Percentiles rank a stretch among this genome's conserved stretches.
These are phyloP conservation scores for Conringia planisiliqua DNA, from an alignment of 345 rosid genomes.

Conservation along the genomic window DNA sequence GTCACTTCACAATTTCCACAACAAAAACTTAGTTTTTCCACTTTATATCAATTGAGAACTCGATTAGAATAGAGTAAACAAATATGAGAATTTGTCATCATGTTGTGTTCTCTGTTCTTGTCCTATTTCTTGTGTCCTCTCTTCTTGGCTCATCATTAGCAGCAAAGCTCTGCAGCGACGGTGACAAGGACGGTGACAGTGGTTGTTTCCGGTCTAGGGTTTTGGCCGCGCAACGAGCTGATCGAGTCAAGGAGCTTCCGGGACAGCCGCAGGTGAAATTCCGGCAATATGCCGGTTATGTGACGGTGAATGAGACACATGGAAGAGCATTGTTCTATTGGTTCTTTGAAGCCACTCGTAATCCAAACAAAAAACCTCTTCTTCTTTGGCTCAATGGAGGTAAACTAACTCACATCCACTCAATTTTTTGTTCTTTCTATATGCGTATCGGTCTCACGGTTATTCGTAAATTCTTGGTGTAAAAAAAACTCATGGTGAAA, in stretches of 20 bases:
- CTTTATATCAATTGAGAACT: neutral
- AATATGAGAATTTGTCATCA: conserved; percentile 15
- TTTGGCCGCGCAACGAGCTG: conserved; percentile 49
- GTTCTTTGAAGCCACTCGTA: conserved; percentile 62
- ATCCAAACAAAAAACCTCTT: conserved; percentile 51
- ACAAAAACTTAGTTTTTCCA: neutral
- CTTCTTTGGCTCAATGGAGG: conserved; percentile 91
- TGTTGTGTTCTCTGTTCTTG: conserved; percentile 24
- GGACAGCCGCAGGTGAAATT: conserved; percentile 67
- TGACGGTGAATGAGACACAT: conserved; percentile 63
- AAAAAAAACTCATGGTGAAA: neutral
- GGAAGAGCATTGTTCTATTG: conserved; percentile 84
- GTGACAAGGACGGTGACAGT: neutral
- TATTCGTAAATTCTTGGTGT: neutral
- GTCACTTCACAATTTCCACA: conserved; percentile 23
- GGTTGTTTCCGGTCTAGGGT: conserved; percentile 30
- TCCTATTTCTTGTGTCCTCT: conserved; percentile 27
- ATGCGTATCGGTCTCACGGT: neutral
- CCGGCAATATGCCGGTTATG: conserved; percentile 80
- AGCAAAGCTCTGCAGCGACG: conserved; percentile 20
- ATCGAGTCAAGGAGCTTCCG: conserved; percentile 50
- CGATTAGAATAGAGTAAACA: neutral
- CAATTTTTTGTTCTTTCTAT: neutral
- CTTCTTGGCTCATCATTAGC: conserved; percentile 13
- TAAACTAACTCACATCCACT: conserved; percentile 26